Base-by-base conservation (phyloP, 495 filamentous ascomycete species). In the Trichocladium uniseriatum region DNA sequence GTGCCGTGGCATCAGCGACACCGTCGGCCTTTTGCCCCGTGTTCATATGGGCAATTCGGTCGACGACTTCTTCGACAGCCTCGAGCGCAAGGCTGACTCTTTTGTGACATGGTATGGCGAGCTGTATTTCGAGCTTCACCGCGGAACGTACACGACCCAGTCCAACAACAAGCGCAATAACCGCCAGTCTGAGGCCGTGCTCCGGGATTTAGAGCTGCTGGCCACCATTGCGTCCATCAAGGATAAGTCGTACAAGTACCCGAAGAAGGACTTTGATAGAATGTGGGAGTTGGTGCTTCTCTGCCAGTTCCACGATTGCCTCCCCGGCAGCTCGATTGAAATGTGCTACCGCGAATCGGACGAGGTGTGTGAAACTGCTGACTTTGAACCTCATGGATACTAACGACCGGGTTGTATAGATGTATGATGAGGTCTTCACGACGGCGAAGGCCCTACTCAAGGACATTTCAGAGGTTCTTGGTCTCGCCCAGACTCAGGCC, bases 21-120 rank as follows among this genome's bases (percentile, higher is more conserved):
- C 81, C 27, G 76, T 84, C 39, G 90, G 91, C 21, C 70, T 83
- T 36, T 71, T 97, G 45, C 90, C 91, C 2, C 80, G 88, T 20
- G 83, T 96, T 19, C 86, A 90, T 55, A 79, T 98, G 79, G 94
- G 91, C 34, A 79, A 80, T 35, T 89, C 87, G 1, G 92, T 96
- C n/a, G 92, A 98, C 51, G 88, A 95, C 55, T 98, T 96, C 72
- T 98, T 95, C 57, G 84, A 82, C 48, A 75, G 72, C 39, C 72
- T 98, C 6, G 87, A 95, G 68, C 73, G 76, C 32, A 76, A 82
- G 36, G 89, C 87, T 11, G 79, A 79, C 1, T 73, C 87, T n/a
- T 82, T 95, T 34, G 84, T 86, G 22, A 96, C 92, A 0, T 98
- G 92, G 92, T 95, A 95, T 60, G 92, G 92, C 22, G 92, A 98